Base-by-base conservation (phyloP, 345 rosid species). In the Acer yangbiense region DNA sequence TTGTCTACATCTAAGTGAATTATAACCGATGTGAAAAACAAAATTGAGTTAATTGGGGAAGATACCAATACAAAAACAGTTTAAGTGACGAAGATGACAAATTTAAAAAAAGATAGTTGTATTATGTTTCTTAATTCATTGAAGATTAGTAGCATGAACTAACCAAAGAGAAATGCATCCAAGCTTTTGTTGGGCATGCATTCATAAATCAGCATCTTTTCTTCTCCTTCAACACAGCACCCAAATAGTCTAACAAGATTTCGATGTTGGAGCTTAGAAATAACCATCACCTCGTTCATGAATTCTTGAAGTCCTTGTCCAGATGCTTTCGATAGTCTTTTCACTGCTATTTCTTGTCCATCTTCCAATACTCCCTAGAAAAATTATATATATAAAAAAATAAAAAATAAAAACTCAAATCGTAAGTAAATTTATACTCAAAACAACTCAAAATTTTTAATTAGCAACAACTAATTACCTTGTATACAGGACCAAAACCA, bases 201-300 rank as follows among this genome's bases (percentile, higher is more conserved):
- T 60, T 60, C 64, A 60, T 60, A 60, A 6, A 60, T 60, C 64
- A 60, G 8, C 64, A 60, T 60, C 64, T 60, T 60, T 60, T 60
- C 64, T 18, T 60, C 64, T 16, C 27, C 7, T 2, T 60, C 64
- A 60, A 60, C 21, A 20, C 64, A 60, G 5, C 64, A 60, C 9
- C 64, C 64, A 9, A 60, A 5, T 2, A 60, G 27, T 60, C 64
- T 60, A 18, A 60, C 64, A 60, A 60, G 64, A 20, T 60, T 60
- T 60, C 63, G 23, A 60, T 60, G 64, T 60, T 60, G 64, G 27
- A 60, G 64, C 27, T 60, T 60, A 4, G 64, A 60, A 16, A 60
- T 60, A 60, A 60, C 11, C 27, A 60, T 60, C 25, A 60, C 64
- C 10, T 60, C 64, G 1, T n/a, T 60, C 27, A 6, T 60, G 9